Conservation (phyloP, 2,329 filamentous ascomycete species). For the Xylaria sp. region DNA sequence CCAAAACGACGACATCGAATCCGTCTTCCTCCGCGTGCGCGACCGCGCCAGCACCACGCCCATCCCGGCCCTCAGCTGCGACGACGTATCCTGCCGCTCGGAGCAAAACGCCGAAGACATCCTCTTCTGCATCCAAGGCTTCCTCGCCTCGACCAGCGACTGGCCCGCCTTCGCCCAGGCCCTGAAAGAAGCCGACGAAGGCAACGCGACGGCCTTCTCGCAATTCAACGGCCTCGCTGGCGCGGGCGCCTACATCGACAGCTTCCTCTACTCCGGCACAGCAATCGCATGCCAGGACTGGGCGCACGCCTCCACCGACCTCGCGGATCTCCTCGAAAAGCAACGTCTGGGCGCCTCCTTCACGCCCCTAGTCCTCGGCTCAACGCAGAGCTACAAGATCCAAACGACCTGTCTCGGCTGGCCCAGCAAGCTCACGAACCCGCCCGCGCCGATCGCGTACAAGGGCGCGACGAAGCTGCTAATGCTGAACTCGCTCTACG, state of each 20-base stretch:
- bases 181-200: conserved; percentile 30
- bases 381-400: conserved; percentile 32
- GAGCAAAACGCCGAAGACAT: conserved; percentile 33
- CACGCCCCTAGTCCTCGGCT: conserved; percentile 31
- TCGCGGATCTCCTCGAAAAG: conserved; percentile 29
- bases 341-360: conserved; percentile 29
- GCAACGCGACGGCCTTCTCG: conserved; percentile 35
- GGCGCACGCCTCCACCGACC: conserved; percentile 22
- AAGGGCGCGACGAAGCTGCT: conserved; percentile 32
- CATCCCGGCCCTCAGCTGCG: conserved; percentile 35
- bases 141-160: conserved; percentile 22
- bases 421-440: conserved; percentile 35
- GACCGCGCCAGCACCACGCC: conserved; percentile 30
- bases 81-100: conserved; percentile 25
- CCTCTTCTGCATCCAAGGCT: conserved; percentile 31
- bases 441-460: conserved; percentile 27
- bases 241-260: conserved; percentile 25
- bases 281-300: conserved; percentile 39
- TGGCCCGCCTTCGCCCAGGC: conserved; percentile 25
- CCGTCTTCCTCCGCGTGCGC: conserved; percentile 27
- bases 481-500: conserved; percentile 36
- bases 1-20: conserved; percentile 27
- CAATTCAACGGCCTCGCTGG: conserved; percentile 24
- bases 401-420: conserved; percentile 38
- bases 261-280: conserved; percentile 26